phyloP scores from a whole-genome alignment of 2,329 filamentous ascomycete genomes.

The Xylaria sp. region DNA sequence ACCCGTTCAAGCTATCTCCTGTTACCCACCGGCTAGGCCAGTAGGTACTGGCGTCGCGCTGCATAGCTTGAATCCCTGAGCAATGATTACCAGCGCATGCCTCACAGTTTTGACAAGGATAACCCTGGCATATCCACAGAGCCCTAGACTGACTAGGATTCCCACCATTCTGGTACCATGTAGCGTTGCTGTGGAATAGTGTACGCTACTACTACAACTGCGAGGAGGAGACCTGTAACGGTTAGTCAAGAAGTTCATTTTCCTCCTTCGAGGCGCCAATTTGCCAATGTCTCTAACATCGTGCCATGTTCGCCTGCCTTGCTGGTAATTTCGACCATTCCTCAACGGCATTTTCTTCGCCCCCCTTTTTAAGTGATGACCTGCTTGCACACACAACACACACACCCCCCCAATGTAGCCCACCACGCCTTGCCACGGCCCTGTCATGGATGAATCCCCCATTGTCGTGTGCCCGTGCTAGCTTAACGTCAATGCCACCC shows the following conservation, averaged over 20 bases:
- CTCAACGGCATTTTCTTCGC: constrained; percentile 28
- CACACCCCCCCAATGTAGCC: constrained; percentile 21
- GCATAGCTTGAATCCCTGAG: constrained; percentile 46
- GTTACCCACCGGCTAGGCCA: constrained; percentile 26
- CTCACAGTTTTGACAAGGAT: constrained; percentile 46
- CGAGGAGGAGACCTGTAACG: constrained; percentile 18
- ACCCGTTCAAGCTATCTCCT: constrained; percentile 20
- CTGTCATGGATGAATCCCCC: constrained; percentile 42
- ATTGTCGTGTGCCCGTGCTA: constrained; percentile 46
- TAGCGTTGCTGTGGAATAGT: constrained; percentile 30
- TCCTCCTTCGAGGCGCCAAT: constrained; percentile 28
- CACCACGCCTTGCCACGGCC: constrained; percentile 33
- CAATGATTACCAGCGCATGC: constrained; percentile 49
- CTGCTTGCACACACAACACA: constrained; percentile 25
- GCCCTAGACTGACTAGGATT: constrained; percentile 43
- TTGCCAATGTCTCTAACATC: constrained; percentile 37
- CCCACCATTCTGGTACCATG: constrained; percentile 49
- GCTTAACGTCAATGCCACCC: constrained; percentile 46
- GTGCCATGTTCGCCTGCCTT: constrained; percentile 36
- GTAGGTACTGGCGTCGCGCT: constrained; percentile 23
- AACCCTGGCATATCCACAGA: constrained; percentile 46
- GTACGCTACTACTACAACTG: constrained; percentile 16
- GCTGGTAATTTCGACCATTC: constrained; percentile 35
- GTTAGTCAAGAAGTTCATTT: constrained; percentile 35
- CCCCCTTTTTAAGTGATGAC: constrained; percentile 35